Evolutionary conservation across 257 asterid genomes (phyloP), one percentile per base, ranked within the genome.

Genomic region (Primulina huaijiensis): DNA sequence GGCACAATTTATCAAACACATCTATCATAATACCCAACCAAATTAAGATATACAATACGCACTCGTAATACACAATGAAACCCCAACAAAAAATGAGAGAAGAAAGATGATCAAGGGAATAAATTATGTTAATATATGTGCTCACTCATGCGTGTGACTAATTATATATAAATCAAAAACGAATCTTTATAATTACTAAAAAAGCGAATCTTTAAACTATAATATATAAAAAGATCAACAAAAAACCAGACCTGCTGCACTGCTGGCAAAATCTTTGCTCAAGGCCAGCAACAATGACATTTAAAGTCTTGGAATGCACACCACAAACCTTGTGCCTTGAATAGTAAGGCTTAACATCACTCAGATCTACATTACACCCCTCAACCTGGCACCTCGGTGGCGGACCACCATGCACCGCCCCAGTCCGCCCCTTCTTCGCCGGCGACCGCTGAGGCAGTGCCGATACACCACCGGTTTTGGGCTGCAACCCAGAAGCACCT

Each of bases 201-300:
- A 38, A 9, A 38, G 16, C 16, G 50, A 38, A 38, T 43, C 55
- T 43, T 43, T 12, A 14, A 43, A 43, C 3, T 43, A 43, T 43
- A 43, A 43, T 14, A 11, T 3, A 43, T 4, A 43, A 4, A 12
- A 43, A 43, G 55, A 43, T 43, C 57, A 5, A 17, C 20, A 14
- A 12, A 50, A 46, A 46, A 14, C 20, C 21, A 50, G 76, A 93
- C 99, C 97, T 86, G 96, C 99, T 93, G 71, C 99, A 93, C 83
- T 93, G 99, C 83, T 93, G 99, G 86, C 99, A 93, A 75, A 93
- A 93, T 87, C 99, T 93, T 75, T 93, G 99, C 70, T 86, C 83
- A 79, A 87, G 76, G 57, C 97, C 99, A 3, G 90, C 85, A 81
- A 93, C 99, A 85, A 85, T 74, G 35, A 87, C 99, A 80, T 65